Evolutionary conservation across 139 green algal species (phyloP).

Genomic region (Tetraselmis chui): DNA sequence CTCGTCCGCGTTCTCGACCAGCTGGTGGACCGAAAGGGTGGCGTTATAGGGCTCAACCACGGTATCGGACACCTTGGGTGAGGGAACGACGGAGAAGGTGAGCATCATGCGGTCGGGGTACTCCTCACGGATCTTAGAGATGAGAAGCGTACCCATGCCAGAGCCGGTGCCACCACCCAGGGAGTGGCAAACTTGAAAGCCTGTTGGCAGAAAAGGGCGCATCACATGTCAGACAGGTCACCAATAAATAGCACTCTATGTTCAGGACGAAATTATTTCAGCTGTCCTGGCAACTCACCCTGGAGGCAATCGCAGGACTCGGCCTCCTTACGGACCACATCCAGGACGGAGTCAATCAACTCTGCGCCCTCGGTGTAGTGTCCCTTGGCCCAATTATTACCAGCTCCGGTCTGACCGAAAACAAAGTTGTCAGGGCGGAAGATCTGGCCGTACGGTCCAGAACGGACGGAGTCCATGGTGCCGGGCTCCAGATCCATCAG

Average conservation of each 20-base stretch:
- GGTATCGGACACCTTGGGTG: constrained; percentile 98
- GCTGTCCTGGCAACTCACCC: constrained; percentile 56
- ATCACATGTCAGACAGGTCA: neutral
- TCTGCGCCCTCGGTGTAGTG: constrained; percentile 99
- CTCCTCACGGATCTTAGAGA: constrained; percentile 97
- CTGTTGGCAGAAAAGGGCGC: constrained; percentile 22
- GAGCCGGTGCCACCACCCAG: constrained; percentile 90
- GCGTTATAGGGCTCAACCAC: constrained; percentile 99
- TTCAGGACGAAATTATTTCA: constrained; percentile 6
- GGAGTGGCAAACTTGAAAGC: constrained; percentile 93
- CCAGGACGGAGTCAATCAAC: constrained; percentile 96
- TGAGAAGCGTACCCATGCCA: constrained; percentile 97
- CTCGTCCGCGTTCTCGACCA: constrained; percentile 99
- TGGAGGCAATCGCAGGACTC: constrained; percentile 98
- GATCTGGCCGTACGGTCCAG: constrained; percentile 92
- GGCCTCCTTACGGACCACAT: constrained; percentile 98
- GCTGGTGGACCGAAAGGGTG: constrained; percentile 98
- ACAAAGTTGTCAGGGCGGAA: constrained; percentile 97
- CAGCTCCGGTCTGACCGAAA: constrained; percentile 92
- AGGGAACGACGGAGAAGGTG: constrained; percentile 98
- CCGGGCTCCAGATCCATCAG: constrained; percentile 98
- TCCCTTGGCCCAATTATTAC: constrained; percentile 99
- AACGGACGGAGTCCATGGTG: constrained; percentile 94
- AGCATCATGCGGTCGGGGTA: constrained; percentile 98
- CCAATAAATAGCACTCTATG: neutral